Evolutionary conservation across 805 yeast genomes (phyloP).

Genomic region (Sugiyamaella marilandica): DNA sequence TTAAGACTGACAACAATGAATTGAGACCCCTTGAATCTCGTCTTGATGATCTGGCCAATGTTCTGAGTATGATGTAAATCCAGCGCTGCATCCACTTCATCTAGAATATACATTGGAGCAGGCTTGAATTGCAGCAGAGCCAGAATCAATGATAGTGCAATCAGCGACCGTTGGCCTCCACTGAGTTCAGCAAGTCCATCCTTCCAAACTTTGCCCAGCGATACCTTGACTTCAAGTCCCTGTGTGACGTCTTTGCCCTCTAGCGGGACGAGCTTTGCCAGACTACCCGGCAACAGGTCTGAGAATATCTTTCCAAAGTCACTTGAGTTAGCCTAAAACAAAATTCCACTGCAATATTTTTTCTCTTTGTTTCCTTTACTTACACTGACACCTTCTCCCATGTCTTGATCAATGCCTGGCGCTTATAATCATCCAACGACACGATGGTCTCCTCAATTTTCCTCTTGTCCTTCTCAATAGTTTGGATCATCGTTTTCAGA

Average conservation of each 20-base stretch:
- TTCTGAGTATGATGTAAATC: slow-evolving; percentile 97
- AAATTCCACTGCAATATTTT: no score
- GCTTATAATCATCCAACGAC: slow-evolving; percentile 78
- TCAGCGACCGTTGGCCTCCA: slow-evolving; percentile 95
- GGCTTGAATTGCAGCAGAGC: slow-evolving; percentile 93
- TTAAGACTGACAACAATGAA: slow-evolving; percentile 94
- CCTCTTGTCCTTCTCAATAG: slow-evolving; percentile 81
- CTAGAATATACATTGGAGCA: slow-evolving; percentile 96
- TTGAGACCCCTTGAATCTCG: slow-evolving; percentile 91
- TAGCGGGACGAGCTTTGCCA: slow-evolving; percentile 80
- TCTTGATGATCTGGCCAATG: slow-evolving; percentile 92
- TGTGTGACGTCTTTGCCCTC: slow-evolving; percentile 79
- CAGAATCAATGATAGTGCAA: slow-evolving; percentile 87
- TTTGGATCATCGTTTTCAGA: slow-evolving; percentile 71
- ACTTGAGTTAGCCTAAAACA: slow-evolving; percentile 3
- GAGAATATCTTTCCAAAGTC: slow-evolving; percentile 90
- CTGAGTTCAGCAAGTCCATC: slow-evolving; percentile 90
- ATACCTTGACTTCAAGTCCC: slow-evolving; percentile 87
- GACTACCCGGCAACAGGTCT: slow-evolving; percentile 82
- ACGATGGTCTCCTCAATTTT: slow-evolving; percentile 85
- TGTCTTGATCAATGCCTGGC: slow-evolving; percentile 74
- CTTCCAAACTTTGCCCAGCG: slow-evolving; percentile 91
- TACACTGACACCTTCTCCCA: slow-evolving; percentile 73
- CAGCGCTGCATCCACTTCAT: slow-evolving; percentile 97
- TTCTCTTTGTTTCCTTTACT: slow-evolving; percentile 3